A percentile compares a stretch with the other conserved stretches of the same genome.
Conservation (phyloP, 345 rosid species). For the Brassica carinata region DNA sequence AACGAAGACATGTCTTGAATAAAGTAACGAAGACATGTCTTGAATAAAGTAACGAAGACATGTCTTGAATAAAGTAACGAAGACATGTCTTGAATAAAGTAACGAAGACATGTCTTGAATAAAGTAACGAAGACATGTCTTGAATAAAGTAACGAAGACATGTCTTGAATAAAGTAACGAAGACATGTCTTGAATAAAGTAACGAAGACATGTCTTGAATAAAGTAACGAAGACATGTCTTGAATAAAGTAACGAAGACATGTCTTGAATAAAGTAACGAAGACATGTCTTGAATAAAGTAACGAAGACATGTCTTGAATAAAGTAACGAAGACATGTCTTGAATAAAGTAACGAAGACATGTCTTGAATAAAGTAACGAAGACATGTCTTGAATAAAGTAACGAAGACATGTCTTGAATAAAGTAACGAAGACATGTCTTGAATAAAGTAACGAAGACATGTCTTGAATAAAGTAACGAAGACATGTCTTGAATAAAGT, state of each 20-base stretch:
- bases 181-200: background rate
- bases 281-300: background rate
- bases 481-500: background rate
- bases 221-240: too few species aligned
- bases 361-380: conserved; percentile 26
- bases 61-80: conserved; percentile 26
- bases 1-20: conserved; percentile 23
- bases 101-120: conserved; percentile 23
- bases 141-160: background rate
- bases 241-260: background rate
- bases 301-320: conserved; percentile 23
- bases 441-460: background rate
- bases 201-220: conserved; percentile 23
- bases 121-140: too few species aligned
- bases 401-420: conserved; percentile 23
- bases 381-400: background rate
- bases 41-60: background rate
- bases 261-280: conserved; percentile 26
- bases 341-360: background rate
- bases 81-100: background rate
- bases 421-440: too few species aligned
- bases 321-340: too few species aligned
- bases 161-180: conserved; percentile 26
- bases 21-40: conserved; percentile 18
- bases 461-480: conserved; percentile 26